These are phyloP conservation scores for Zymoseptoria brevis DNA, from an alignment of 2,329 filamentous ascomycete species.

Conservation along the genomic window DNA sequence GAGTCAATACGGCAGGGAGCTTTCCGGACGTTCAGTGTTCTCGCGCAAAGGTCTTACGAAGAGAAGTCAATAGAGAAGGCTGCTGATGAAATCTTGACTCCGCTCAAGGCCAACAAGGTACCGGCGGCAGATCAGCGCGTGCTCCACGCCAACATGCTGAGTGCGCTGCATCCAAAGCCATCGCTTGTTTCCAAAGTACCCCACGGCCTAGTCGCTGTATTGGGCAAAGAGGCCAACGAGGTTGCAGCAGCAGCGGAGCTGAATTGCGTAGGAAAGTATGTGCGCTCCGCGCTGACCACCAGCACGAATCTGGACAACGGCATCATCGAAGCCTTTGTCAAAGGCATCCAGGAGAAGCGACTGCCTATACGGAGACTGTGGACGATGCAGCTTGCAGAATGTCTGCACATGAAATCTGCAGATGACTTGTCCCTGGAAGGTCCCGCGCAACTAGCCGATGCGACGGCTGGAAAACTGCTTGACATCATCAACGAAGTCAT, in stretches of 20 bases:
- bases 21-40: conserved; percentile 61
- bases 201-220: conserved; percentile 57
- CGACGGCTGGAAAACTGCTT: conserved; percentile 49
- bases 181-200: conserved; percentile 60
- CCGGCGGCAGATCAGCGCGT: conserved; percentile 77
- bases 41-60: conserved; percentile 57
- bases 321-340: conserved; percentile 62
- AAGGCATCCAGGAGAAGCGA: conserved; percentile 82
- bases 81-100: conserved; percentile 67
- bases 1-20: conserved; percentile 66
- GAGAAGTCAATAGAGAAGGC: conserved; percentile 56
- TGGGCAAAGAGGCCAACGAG: conserved; percentile 84
- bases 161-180: conserved; percentile 52
- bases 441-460: conserved; percentile 40
- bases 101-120: conserved; percentile 76
- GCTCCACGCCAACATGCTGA: conserved; percentile 73
- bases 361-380: conserved; percentile 68
- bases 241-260: conserved; percentile 69
- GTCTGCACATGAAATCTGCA: conserved; percentile 54
- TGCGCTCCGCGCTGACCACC: conserved; percentile 54
- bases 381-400: conserved; percentile 65
- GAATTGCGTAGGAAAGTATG: conserved; percentile 58
- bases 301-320: conserved; percentile 56
- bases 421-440: conserved; percentile 43
- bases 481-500: conserved; percentile 70